These are phyloP conservation scores for Rhizophagus sp. DNA, from an alignment of 192 early-diverging fungal genomes.

Conservation along the genomic window DNA sequence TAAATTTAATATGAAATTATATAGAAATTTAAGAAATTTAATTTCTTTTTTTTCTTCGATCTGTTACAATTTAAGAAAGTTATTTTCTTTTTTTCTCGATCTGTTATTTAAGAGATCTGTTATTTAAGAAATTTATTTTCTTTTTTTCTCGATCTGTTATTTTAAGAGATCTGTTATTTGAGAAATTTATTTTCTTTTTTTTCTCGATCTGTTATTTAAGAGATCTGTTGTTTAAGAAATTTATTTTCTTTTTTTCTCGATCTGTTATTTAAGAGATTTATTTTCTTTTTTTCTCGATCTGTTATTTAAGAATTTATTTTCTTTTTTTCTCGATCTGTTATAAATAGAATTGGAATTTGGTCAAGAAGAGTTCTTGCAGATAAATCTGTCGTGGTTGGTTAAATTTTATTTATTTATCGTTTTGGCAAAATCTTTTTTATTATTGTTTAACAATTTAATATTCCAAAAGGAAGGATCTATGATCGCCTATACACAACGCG, in stretches of 20 bases:
- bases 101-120: neutral
- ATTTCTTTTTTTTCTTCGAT: no score
- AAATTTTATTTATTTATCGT: neutral
- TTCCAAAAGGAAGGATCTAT: slow-evolving; percentile 24
- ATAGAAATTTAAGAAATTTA: no score
- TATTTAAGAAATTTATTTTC: no score
- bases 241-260: neutral
- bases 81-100: neutral
- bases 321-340: neutral
- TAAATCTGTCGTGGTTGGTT: neutral
- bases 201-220: neutral
- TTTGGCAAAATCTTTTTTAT: neutral
- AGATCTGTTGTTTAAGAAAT: neutral
- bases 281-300: no score
- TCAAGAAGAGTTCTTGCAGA: slow-evolving; percentile 16
- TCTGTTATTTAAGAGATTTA: no score
- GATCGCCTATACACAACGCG: slow-evolving; percentile 24
- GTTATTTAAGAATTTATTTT: no score
- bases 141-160: no score
- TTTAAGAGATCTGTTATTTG: no score
- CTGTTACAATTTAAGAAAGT: no score
- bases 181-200: neutral
- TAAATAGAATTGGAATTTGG: slow-evolving; percentile 21
- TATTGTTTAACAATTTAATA: neutral
- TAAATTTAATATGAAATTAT: neutral